These are phyloP conservation scores for Eucalyptus sp. DNA, from an alignment of 345 rosid species.

Conservation along the genomic window DNA sequence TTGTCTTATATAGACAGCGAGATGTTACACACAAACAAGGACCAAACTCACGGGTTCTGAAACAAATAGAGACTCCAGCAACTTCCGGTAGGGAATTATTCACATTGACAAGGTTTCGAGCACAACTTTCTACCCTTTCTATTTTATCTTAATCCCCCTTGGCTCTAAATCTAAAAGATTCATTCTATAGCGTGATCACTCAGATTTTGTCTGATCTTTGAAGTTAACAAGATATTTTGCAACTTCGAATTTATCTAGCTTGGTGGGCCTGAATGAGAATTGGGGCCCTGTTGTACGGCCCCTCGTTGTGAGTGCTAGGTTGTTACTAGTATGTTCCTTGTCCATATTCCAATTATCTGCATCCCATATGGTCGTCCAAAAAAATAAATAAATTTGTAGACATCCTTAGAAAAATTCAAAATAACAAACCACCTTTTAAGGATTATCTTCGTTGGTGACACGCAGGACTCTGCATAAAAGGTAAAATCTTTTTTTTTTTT, in stretches of 20 bases:
- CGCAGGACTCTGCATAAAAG: not conserved
- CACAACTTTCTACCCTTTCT: not conserved
- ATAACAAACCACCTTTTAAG: not conserved
- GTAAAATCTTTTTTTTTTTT: not conserved
- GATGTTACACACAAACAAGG: too few species aligned
- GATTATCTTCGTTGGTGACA: not conserved
- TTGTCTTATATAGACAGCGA: too few species aligned
- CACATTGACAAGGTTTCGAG: not conserved
- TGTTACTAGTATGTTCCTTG: not conserved
- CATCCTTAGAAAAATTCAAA: not conserved
- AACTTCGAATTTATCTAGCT: not conserved
- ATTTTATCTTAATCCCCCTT: accelerated
- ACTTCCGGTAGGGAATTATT: too few species aligned
- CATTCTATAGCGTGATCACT: accelerated
- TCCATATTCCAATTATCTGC: not conserved
- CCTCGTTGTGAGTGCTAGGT: not conserved
- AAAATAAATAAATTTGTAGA: not conserved
- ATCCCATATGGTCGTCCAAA: not conserved
- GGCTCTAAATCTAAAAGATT: not conserved
- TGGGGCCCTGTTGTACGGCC: not conserved
- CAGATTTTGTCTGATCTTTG: not conserved
- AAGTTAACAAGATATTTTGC: not conserved
- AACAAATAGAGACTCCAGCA: too few species aligned
- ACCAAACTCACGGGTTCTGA: too few species aligned
- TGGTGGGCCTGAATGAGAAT: not conserved